Evolutionary conservation across 2,329 filamentous ascomycete species (phyloP), one percentile per base, ranked within the genome.

Genomic region (Alternaria sp.): DNA sequence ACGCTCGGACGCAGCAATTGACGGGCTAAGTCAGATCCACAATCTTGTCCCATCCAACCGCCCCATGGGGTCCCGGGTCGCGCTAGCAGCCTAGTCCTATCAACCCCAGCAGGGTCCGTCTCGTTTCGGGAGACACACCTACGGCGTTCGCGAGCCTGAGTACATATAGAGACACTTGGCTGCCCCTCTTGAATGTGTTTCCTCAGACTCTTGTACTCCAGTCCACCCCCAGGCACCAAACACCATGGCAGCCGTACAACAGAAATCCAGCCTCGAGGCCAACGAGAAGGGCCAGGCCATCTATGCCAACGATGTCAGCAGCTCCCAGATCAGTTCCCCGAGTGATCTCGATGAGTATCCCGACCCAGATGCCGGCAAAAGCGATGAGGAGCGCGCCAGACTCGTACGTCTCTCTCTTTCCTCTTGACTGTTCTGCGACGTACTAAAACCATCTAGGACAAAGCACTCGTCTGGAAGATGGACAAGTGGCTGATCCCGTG

Each of bases 391-490:
- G 70, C 73, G 76, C 40, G 73, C 71, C 18, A 68, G 57, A 34
- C 72, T 78, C 46, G 76, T 78, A 76, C 46, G 18, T 38, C 32
- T 49, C 51, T 14, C 11, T 4, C 30, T 46, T 28, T 58, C 20
- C 40, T 25, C 28, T 43, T 16, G 40, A 43, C 20, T 43, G 36
- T 51, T 1, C 34, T 30, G 27, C 9, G 22, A 45, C 25, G 43
- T 46, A 44, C 69, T 77, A 49, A 74, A 22, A 28, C 62, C n/a
- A 28, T 4, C 8, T 54, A 78, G 76, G 76, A 78, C 70, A 72
- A 69, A 49, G 76, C 75, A 8, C 71, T 81, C 30, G 67, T 81
- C 48, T 74, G 79, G 66, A 81, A 81, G 70, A 80, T 81, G 69
- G 80, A 81, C 65, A 22, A 73, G 11, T 79, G 77, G 69, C 61